Evolutionary conservation across 75 land plant genomes (phyloP).

Genomic region (Selaginella moellendorffii): DNA sequence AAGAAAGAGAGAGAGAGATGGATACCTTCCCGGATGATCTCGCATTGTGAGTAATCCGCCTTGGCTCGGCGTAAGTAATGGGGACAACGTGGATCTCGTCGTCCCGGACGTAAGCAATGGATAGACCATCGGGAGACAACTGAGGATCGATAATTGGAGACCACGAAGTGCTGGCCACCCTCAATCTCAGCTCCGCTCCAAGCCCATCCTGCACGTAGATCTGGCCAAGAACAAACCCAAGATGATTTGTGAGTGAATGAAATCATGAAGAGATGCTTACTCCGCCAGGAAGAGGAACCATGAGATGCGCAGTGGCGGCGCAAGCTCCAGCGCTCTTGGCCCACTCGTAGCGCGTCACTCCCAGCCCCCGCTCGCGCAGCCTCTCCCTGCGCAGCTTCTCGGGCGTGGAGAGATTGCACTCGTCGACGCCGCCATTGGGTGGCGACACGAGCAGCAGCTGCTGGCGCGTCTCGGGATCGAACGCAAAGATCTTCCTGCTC

Average conservation of each 20-base stretch:
- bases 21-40: constrained; percentile 43
- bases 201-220: constrained; percentile 61
- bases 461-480: constrained; percentile 36
- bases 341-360: constrained; percentile 93
- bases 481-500: constrained; percentile 53
- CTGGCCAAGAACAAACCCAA: constrained; percentile 18
- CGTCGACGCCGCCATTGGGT: constrained; percentile 72
- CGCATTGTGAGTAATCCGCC: constrained; percentile 63
- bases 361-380: constrained; percentile 73
- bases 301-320: constrained; percentile 27
- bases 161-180: constrained; percentile 33
- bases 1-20: background rate
- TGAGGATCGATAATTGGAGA: constrained; percentile 89
- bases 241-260: background rate
- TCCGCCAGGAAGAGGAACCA: constrained; percentile 88
- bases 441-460: constrained; percentile 57
- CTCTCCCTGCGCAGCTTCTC: constrained; percentile 91
- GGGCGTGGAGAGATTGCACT: constrained; percentile 61
- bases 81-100: constrained; percentile 59
- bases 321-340: constrained; percentile 34
- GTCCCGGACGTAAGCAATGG: constrained; percentile 72
- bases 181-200: constrained; percentile 45
- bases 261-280: constrained; percentile 23
- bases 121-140: constrained; percentile 83
- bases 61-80: constrained; percentile 35